Percentiles rank a stretch among this genome's conserved stretches.
These are phyloP conservation scores for Mercurialis annua DNA, from an alignment of 345 rosid genomes.

Conservation along the genomic window DNA sequence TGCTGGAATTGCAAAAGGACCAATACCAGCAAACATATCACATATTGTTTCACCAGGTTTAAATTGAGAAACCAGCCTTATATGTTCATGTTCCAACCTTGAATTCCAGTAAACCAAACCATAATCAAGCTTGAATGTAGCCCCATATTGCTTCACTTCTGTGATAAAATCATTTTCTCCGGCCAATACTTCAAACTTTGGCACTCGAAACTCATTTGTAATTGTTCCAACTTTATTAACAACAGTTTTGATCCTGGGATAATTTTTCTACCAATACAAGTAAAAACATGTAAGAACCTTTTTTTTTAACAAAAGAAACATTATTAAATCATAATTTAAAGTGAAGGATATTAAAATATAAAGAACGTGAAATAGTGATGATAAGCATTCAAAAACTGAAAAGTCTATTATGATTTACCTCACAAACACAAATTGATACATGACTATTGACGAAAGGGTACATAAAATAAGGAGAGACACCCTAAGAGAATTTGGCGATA, in stretches of 20 bases:
- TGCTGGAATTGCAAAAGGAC: constrained; percentile 94
- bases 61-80: constrained; percentile 68
- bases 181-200: constrained; percentile 84
- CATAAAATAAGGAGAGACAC: background rate
- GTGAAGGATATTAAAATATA: background rate
- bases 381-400: background rate
- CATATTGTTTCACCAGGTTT: constrained; percentile 77
- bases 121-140: constrained; percentile 85
- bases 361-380: background rate
- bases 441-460: background rate
- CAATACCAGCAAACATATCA: constrained; percentile 97
- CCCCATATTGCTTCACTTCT: constrained; percentile 91
- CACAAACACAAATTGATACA: background rate
- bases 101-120: constrained; percentile 92
- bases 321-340: background rate
- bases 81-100: constrained; percentile 92
- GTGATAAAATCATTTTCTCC: constrained; percentile 80
- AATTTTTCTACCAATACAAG: constrained; percentile 62
- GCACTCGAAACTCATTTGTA: constrained; percentile 87
- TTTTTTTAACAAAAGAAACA: background rate
- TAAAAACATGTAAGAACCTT: background rate
- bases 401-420: background rate
- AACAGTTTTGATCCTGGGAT: constrained; percentile 76
- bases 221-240: constrained; percentile 85
- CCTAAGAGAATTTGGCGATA: too few relatives aligned